A percentile compares a stretch with the other conserved stretches of the same genome.
Conservation (phyloP, 1,284 basidiomycete species). For the Phenoliferia sp. region DNA sequence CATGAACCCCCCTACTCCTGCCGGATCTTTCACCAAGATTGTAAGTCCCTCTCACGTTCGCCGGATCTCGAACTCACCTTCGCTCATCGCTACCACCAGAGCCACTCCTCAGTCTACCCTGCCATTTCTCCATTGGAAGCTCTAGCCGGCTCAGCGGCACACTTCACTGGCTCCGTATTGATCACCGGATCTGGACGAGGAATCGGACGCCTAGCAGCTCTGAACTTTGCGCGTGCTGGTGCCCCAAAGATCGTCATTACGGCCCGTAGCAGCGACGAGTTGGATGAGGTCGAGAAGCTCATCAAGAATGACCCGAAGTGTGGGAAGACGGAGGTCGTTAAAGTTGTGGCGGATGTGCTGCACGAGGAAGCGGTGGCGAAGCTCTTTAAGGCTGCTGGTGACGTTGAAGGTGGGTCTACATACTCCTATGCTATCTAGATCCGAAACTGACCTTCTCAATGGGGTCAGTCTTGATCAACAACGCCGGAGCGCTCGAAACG, state of each 20-base stretch:
- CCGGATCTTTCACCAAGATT: too few relatives aligned
- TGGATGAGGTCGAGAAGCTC: neutral
- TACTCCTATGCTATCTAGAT: neutral
- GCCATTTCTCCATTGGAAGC: neutral
- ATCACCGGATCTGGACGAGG: neutral
- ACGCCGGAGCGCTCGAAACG: neutral
- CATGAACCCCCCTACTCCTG: too few relatives aligned
- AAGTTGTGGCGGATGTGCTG: neutral
- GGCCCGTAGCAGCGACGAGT: neutral
- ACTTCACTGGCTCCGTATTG: neutral
- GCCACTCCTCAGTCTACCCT: neutral
- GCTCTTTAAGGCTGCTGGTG: neutral
- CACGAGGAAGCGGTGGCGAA: neutral
- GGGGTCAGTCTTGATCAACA: neutral
- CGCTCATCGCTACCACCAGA: too few relatives aligned
- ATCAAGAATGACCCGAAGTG: neutral
- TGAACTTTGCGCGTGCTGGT: neutral
- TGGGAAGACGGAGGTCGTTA: neutral
- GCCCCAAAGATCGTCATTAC: neutral
- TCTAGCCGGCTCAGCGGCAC: neutral
- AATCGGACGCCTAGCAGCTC: neutral
- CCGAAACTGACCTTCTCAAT: neutral
- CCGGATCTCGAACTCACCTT: too few relatives aligned
- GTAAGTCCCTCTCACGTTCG: too few relatives aligned
- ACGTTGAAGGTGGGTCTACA: neutral